These are phyloP conservation scores for Chlamydomonas urium DNA, from an alignment of 139 green algal genomes.

Conservation along the genomic window DNA sequence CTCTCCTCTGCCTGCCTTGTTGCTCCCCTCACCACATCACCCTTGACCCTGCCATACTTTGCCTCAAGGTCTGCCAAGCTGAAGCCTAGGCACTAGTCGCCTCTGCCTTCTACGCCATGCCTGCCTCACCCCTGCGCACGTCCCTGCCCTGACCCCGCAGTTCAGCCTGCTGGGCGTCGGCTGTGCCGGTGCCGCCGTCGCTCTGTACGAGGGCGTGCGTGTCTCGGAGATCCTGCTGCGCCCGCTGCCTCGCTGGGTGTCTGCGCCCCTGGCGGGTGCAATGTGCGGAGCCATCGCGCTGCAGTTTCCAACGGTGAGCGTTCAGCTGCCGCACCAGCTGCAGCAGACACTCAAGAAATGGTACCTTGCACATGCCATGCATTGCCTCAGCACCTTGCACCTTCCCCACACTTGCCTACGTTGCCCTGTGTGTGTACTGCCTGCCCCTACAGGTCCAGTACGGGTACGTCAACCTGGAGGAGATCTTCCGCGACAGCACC, in stretches of 20 bases:
- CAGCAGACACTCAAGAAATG: no score
- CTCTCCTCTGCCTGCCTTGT: no score
- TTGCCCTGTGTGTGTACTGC: background rate
- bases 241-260: slow-evolving; percentile 44
- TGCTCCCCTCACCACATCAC: no score
- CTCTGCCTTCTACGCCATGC: background rate
- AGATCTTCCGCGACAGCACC: slow-evolving; percentile 34
- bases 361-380: background rate
- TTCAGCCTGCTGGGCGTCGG: slow-evolving; percentile 48
- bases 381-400: background rate
- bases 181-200: slow-evolving; percentile 43
- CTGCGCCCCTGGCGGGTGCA: slow-evolving; percentile 36
- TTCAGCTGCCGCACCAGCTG: no score
- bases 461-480: slow-evolving; percentile 54
- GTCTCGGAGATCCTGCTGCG: slow-evolving; percentile 62
- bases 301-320: slow-evolving; percentile 42
- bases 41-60: no score
- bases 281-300: slow-evolving; percentile 47
- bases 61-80: no score
- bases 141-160: no score
- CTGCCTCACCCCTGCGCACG: no score
- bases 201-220: slow-evolving; percentile 57
- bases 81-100: no score
- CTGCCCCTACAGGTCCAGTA: slow-evolving; percentile 45
- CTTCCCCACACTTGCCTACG: background rate